Evolutionary conservation across 352 stramenopile species (phyloP).

Genomic region (Aphanomyces invadans): DNA sequence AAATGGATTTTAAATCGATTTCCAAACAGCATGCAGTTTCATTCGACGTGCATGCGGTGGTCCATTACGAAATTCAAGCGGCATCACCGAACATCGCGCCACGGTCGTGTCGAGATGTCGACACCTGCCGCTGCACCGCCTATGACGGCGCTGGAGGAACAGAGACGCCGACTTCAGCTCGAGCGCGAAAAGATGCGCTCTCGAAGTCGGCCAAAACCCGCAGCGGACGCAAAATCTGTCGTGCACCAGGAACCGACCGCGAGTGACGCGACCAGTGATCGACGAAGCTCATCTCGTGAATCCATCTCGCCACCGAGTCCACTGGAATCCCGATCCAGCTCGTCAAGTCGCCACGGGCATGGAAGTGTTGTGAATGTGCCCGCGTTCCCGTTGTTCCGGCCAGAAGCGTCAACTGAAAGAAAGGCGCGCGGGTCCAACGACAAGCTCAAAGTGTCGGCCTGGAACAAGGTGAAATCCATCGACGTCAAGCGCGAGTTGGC

Average conservation of each 20-base stretch:
- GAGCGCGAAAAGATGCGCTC: constrained; percentile 19
- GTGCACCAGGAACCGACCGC: not conserved
- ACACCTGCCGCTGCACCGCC: not conserved
- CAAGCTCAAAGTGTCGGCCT: not conserved
- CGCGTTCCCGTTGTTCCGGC: not conserved
- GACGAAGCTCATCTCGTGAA: not conserved
- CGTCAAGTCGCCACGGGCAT: not conserved
- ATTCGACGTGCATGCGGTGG: not conserved
- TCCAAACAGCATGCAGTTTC: no score
- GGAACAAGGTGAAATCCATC: not conserved
- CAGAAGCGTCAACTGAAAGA: not conserved
- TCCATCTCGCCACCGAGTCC: not conserved
- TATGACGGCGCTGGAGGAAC: constrained; percentile 8
- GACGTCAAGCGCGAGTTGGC: constrained; percentile 12
- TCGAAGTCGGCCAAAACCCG: not conserved
- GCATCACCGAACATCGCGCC: not conserved
- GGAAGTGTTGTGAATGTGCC: not conserved
- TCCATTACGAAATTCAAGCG: constrained; percentile 9
- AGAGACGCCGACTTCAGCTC: constrained; percentile 1
- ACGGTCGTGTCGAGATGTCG: not conserved
- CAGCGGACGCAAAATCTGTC: not conserved
- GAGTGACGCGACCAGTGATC: not conserved
- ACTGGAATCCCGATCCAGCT: not conserved
- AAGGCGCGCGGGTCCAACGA: constrained; percentile 2
- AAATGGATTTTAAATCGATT: constrained; percentile 6